Base-by-base conservation (phyloP, 2,329 filamentous ascomycete genomes). In the Alternaria hordeiaustralica region DNA sequence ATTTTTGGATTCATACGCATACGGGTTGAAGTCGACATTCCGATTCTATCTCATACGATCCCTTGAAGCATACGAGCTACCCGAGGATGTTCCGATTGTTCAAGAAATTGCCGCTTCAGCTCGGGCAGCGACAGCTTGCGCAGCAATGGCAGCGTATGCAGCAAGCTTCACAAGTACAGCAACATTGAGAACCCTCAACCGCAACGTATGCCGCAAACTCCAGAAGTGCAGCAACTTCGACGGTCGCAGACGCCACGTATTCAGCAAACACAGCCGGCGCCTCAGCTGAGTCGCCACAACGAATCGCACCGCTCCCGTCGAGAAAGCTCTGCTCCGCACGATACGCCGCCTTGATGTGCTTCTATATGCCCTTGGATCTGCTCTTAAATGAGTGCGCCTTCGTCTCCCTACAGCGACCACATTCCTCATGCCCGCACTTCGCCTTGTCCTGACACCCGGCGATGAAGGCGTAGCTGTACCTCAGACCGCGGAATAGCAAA, bases 1-100 rank as follows among this genome's bases (percentile, higher is more conserved):
- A 75, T 53, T 73, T 76, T 55, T 77, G 71, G 72, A 71, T 71
- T 13, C 63, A 74, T 46, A 70, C 65, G 18, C 71, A 69, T 65
- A 64, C 62, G 28, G 67, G 65, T 53, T 64, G 65, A 68, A 21
- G 3, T 21, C 21, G 21, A 21, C 21, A 21, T 21, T 21, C 21
- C 21, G 21, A 4, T 21, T 21, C 3, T 21, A 21, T 21, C 21
- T 21, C 21, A 21, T 21, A 21, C 21, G 21, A 21, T 21, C 21
- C 21, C 21, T 21, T 21, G 21, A 21, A 21, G 21, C 21, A 21
- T 21, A 21, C 21, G 21, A n/a, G 33, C 7, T 36, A 36, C 33
- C 7, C 15, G 33, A 36, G 4, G 33, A n/a, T 36, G 33, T 4
- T n/a, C 7, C 15, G 33, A n/a, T n/a, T 3, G 33, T 2, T 3